Evolutionary conservation across 345 rosid species (phyloP), one percentile per base, ranked within the genome.

Genomic region (Passiflora organensis): DNA sequence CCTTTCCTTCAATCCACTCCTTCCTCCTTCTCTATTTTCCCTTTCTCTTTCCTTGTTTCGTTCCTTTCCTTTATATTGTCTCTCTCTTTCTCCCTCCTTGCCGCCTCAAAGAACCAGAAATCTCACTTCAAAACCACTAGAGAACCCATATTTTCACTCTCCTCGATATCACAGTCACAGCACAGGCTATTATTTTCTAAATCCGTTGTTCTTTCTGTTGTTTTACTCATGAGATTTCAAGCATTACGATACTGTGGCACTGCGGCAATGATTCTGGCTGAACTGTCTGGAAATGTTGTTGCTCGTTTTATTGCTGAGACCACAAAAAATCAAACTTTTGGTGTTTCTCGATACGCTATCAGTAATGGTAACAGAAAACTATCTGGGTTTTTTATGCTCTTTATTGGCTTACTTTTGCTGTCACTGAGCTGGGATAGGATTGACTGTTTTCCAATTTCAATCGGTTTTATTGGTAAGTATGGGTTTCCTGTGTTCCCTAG

Each of bases 211-310:
- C 65, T 86, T 39, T 79, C 87, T 9, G 65, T 73, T 15, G 86
- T 91, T 19, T 83, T 91, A 53, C 85, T 87, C 24, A 79, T 91
- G 45, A 73, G 96, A 20, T 91, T 91, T 49, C 98, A 85, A 66
- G 89, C 98, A 15, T 95, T 91, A 48, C 73, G 82, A 14, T 91
- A 80, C 60, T 91, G 98, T 42, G 84, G 98, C n/a, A 78, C 96
- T 2, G 83, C 98, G 2, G 90, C 96, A 17, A 82, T 91, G 95
- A 91, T 91, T 67, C 80, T 91, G 32, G 98, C 95, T 13, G 98
- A 91, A 54, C 56, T 88, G 32, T 85, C 84, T 0, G 98, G 98
- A 2, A 84, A 72, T 36, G 83, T 81, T 17, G 82, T 82, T 2
- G 95, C 87, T 0, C 76, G 95, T 48, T 75, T 78, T 59, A 44